Percentiles rank a stretch among this genome's conserved stretches.
These are phyloP conservation scores for Podila horticola DNA, from an alignment of 192 early-diverging fungal species.

Conservation along the genomic window DNA sequence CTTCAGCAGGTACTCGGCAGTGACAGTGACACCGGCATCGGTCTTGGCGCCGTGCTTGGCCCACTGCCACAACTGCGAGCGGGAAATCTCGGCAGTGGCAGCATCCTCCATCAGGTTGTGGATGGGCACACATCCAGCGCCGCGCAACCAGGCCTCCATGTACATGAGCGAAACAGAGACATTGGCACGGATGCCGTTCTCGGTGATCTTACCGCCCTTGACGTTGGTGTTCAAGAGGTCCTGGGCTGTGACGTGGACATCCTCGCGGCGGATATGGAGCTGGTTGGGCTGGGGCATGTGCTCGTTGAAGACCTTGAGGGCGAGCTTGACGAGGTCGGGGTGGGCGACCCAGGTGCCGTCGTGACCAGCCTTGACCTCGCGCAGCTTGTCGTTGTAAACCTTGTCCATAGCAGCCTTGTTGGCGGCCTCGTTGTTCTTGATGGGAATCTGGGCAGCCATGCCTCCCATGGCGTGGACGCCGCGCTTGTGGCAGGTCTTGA, in stretches of 20 bases:
- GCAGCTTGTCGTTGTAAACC: constrained; percentile 92
- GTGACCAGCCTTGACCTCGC: constrained; percentile 95
- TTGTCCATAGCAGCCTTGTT: constrained; percentile 92
- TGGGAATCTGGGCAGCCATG: constrained; percentile 98
- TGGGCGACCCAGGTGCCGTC: constrained; percentile 98
- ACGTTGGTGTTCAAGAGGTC: constrained; percentile 86
- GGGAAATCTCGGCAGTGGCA: constrained; percentile 96
- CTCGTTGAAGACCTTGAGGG: constrained; percentile 88
- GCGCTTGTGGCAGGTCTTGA: constrained; percentile 97
- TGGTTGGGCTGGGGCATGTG: constrained; percentile 97
- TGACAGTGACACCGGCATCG: constrained; percentile 81
- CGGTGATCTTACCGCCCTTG: constrained; percentile 78
- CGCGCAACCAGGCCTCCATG: constrained; percentile 95
- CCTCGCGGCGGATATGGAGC: constrained; percentile 90
- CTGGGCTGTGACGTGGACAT: constrained; percentile 81
- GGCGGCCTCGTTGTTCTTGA: constrained; percentile 90
- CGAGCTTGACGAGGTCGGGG: constrained; percentile 92
- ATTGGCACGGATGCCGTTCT: constrained; percentile 91
- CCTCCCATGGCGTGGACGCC: constrained; percentile 99
- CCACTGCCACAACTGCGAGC: constrained; percentile 98
- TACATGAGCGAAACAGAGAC: constrained; percentile 91
- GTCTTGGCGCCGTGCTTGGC: constrained; percentile 84
- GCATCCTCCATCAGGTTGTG: constrained; percentile 98
- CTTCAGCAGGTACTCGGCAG: constrained; percentile 75
- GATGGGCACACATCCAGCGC: constrained; percentile 96